Conservation (phyloP, 768 basidiomycete species). For the Agrocybe praecox region DNA sequence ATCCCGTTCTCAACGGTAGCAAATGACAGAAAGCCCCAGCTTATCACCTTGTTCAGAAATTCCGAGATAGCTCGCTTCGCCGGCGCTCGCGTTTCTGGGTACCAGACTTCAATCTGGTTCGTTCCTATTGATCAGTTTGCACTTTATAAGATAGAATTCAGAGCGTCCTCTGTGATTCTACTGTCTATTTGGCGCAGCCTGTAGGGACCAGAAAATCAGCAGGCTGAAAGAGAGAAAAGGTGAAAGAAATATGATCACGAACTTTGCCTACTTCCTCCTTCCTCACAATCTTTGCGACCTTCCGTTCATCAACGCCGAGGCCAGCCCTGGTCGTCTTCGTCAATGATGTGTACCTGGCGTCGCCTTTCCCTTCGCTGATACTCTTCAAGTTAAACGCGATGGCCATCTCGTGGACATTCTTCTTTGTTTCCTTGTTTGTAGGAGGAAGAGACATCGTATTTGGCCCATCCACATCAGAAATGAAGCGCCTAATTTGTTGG, state of each 20-base stretch:
- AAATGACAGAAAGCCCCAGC: too few species aligned
- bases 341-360: conserved; percentile 76
- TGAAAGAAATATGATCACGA: conserved; percentile 18
- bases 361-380: conserved; percentile 70
- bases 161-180: too few species aligned
- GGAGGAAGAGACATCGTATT: conserved; percentile 73
- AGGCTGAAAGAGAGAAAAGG: background rate
- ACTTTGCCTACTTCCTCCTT: conserved; percentile 90
- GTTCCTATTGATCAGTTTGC: too few species aligned
- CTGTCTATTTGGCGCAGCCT: conserved; percentile 68
- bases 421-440: conserved; percentile 71
- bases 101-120: too few species aligned
- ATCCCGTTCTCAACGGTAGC: too few species aligned
- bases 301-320: conserved; percentile 55
- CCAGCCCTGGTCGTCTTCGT: conserved; percentile 67
- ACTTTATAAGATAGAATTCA: too few species aligned
- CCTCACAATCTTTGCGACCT: conserved; percentile 49
- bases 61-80: too few species aligned
- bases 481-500: conserved; percentile 69
- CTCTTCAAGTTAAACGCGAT: conserved; percentile 77
- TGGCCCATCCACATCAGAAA: conserved; percentile 53
- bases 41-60: too few species aligned
- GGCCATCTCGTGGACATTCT: conserved; percentile 82
- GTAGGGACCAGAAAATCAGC: conserved; percentile 4
- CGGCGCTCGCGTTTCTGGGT: too few species aligned